Percentiles rank a stretch among this genome's conserved stretches.
Evolutionary conservation across 768 basidiomycete genomes (phyloP).

Genomic region (Neoboletus subvelutipes): DNA sequence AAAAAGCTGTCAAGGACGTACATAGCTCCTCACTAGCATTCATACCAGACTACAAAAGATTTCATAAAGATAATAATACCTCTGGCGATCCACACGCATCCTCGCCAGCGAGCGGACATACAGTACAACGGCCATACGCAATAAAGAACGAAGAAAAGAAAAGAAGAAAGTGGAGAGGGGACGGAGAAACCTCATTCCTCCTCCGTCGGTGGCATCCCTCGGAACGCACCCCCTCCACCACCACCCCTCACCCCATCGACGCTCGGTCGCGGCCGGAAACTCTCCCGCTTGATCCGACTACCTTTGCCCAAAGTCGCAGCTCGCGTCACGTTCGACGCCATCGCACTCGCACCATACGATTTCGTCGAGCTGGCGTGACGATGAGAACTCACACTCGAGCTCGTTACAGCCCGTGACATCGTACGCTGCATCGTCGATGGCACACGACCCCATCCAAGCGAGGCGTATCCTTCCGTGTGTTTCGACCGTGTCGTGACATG

Average conservation of each 20-base stretch:
- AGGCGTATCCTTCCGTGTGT: constrained; percentile 26
- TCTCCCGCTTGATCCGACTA: constrained; percentile 62
- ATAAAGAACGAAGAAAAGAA: constrained; percentile 3
- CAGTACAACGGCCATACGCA: background rate
- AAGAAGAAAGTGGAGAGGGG: background rate
- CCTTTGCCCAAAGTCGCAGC: constrained; percentile 41
- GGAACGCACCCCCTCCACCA: constrained; percentile 13
- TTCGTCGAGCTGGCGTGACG: constrained; percentile 13
- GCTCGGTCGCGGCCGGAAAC: constrained; percentile 81
- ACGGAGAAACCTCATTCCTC: constrained; percentile 19
- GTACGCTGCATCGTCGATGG: constrained; percentile 35
- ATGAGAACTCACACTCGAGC: constrained; percentile 7
- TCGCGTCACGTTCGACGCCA: constrained; percentile 11
- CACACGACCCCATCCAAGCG: constrained; percentile 36
- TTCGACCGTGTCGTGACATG: constrained; percentile 28
- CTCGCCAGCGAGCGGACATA: constrained; percentile 25
- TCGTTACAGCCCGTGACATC: constrained; percentile 22
- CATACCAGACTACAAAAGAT: constrained; percentile 17
- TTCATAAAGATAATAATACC: constrained; percentile 25
- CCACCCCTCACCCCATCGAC: constrained; percentile 43
- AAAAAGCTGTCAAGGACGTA: too few species aligned
- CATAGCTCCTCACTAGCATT: background rate
- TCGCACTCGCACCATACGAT: constrained; percentile 13
- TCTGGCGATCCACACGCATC: background rate
- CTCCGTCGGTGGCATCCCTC: constrained; percentile 28